Conservation (phyloP, 108 stramenopile genomes). For the Nitzschia putrida region DNA sequence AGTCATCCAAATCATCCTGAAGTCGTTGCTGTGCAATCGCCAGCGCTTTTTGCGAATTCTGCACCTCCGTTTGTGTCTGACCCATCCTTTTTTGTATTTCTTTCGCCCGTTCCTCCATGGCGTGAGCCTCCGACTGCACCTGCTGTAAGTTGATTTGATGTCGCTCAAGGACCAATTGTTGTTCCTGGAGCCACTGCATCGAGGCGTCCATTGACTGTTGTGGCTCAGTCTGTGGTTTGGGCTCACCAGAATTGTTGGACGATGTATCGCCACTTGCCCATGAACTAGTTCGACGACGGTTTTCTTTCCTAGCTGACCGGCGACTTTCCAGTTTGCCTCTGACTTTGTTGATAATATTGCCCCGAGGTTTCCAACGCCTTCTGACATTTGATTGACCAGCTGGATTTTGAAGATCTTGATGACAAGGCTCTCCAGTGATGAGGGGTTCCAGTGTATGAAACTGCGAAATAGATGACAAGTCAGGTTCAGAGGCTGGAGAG, state of each 20-base stretch:
- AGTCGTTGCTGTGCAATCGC: background rate
- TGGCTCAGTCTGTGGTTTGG: background rate
- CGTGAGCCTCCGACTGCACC: conserved; percentile 12
- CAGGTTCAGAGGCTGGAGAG: too few species aligned
- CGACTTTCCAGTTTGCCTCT: conserved; percentile 15
- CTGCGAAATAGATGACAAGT: too few species aligned
- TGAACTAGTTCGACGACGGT: background rate
- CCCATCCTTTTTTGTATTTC: conserved; percentile 10
- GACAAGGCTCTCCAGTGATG: conserved; percentile 7
- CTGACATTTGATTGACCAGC: background rate
- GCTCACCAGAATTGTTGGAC: background rate
- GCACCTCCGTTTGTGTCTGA: conserved; percentile 16
- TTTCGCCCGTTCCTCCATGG: conserved; percentile 4
- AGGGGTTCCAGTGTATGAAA: background rate
- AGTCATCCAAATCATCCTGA: conserved; percentile 7
- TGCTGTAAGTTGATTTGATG: conserved; percentile 18
- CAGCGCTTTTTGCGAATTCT: conserved; percentile 8
- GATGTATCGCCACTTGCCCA: background rate
- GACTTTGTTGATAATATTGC: conserved; percentile 8
- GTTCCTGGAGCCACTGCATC: conserved; percentile 17
- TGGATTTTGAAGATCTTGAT: background rate
- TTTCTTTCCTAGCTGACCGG: conserved; percentile 1
- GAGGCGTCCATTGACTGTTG: background rate
- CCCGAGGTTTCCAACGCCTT: conserved; percentile 1
- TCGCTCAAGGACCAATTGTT: conserved; percentile 6